Evolutionary conservation across 1,284 basidiomycete genomes (phyloP), one percentile per base, ranked within the genome.

Genomic region (Pterulicium gracile): DNA sequence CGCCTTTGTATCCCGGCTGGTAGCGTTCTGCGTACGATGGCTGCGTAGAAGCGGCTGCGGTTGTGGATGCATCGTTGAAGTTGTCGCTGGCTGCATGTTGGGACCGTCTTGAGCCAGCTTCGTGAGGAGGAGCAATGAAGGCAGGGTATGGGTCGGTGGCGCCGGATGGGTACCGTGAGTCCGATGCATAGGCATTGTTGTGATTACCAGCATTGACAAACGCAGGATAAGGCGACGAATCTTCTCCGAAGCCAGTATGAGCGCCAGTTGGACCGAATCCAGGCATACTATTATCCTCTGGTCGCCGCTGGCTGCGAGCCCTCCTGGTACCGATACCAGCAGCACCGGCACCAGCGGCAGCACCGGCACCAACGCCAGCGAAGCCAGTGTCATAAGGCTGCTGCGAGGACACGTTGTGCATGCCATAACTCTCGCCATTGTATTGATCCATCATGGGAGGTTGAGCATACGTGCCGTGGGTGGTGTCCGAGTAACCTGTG

Each of bases 401-500:
- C 50, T 27, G 58, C 54, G 24, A 7, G 4, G 42, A 19, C 42
- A 24, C 19, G 12, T 43, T 21, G 17, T 21, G 42, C 23, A 22
- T 22, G 4, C 23, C 18, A 22, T 43, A 21, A 13, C 42, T 43
- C 5, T 43, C 42, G 7, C 23, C 36, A 7, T 24, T 7, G 17
- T 43, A 43, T 14, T 43, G 19, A 14, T 19, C 46, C n/a, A 45
- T 22, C 51, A 68, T 51, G 4, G 67, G 66, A 4, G 56, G 60
- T 52, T 66, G 66, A 15, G 49, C 55, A 50, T 56, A 62, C 15
- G 64, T 65, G 13, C 65, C 64, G 49, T 67, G 67, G 32, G 56
- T 58, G 1, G 56, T 59, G 44, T 62, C 65, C 36, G 36, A 39
- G 19, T 39, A 39, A 39, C 36, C 36, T 7, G 36, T 39, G 15